A percentile compares a stretch with the other conserved stretches of the same genome.
These are phyloP conservation scores for Botryotinia narcissicola DNA, from an alignment of 2,329 filamentous ascomycete species.

Conservation along the genomic window DNA sequence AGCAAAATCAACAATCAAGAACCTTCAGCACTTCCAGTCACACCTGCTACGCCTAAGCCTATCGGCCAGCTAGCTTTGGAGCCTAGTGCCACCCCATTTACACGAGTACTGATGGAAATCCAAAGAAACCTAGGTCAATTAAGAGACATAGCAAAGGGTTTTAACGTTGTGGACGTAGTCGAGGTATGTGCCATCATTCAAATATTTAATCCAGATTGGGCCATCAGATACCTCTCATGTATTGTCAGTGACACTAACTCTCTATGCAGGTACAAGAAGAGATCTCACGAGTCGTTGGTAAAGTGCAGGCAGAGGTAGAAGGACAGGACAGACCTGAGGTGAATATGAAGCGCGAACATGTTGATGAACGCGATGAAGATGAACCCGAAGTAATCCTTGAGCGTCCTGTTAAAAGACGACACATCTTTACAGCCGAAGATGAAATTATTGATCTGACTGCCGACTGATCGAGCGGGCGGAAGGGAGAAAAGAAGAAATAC, in stretches of 20 bases:
- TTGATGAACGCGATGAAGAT: slow-evolving; percentile 10
- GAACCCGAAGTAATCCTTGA: slow-evolving; percentile 15
- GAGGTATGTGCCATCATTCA: slow-evolving; percentile 4
- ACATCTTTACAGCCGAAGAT: slow-evolving; percentile 15
- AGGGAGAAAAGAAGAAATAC: not conserved
- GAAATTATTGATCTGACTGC: slow-evolving; percentile 15
- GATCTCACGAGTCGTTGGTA: not conserved
- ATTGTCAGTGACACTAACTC: not conserved
- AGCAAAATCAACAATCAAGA: not conserved
- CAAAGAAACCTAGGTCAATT: not conserved
- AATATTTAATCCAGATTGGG: not conserved
- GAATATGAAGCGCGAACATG: slow-evolving; percentile 13
- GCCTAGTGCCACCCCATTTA: not conserved
- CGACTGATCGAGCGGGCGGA: not conserved
- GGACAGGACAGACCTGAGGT: not conserved
- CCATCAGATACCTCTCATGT: not conserved
- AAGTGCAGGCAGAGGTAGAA: not conserved
- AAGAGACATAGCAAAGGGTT: slow-evolving; percentile 12
- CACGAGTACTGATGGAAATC: not conserved
- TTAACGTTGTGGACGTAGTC: not conserved
- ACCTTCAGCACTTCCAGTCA: not conserved
- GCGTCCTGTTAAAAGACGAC: slow-evolving; percentile 20
- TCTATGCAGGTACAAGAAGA: not conserved
- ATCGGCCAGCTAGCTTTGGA: not conserved
- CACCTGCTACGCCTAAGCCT: not conserved